A percentile compares a stretch with the other conserved stretches of the same genome.
phyloP scores from a whole-genome alignment of 768 basidiomycete species.

The Leccinellum rugosiceps region DNA sequence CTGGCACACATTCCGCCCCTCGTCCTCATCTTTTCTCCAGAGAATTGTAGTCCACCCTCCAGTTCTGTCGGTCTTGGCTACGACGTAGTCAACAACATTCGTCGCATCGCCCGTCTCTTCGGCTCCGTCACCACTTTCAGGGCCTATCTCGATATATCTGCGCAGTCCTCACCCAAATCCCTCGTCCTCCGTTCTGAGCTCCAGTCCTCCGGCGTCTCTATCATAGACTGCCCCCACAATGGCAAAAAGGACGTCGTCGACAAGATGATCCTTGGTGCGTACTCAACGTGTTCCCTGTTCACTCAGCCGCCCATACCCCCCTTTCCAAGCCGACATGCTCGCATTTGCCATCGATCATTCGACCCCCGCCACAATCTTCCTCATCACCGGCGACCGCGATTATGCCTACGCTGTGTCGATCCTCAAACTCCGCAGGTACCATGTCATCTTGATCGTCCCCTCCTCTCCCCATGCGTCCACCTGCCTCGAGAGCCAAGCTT shows the following conservation, averaged over 20 bases:
- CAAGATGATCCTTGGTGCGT: conserved; percentile 45
- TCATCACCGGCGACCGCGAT: conserved; percentile 68
- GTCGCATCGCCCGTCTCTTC: conserved; percentile 42
- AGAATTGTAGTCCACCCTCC: conserved; percentile 33
- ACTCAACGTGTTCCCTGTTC: neutral
- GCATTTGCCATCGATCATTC: conserved; percentile 62
- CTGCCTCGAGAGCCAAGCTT: conserved; percentile 54
- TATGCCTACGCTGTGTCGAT: conserved; percentile 61
- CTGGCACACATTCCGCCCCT: neutral
- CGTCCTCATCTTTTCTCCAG: conserved; percentile 13
- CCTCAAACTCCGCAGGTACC: conserved; percentile 51
- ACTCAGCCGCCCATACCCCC: neutral
- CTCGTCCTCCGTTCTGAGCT: conserved; percentile 38
- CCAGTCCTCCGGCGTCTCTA: conserved; percentile 43
- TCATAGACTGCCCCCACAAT: conserved; percentile 35
- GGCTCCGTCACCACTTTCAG: conserved; percentile 50
- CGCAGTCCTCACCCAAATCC: conserved; percentile 33
- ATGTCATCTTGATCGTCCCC: conserved; percentile 49
- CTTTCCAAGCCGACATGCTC: conserved; percentile 58
- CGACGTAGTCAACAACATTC: conserved; percentile 42
- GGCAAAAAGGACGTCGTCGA: conserved; percentile 39
- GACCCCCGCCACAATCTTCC: conserved; percentile 49
- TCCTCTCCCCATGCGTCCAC: conserved; percentile 35
- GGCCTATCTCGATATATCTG: conserved; percentile 50
- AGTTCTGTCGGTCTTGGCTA: conserved; percentile 36